phyloP scores from a whole-genome alignment of 1,139 yeast genomes.

The Zygotorulaspora mrakii region DNA sequence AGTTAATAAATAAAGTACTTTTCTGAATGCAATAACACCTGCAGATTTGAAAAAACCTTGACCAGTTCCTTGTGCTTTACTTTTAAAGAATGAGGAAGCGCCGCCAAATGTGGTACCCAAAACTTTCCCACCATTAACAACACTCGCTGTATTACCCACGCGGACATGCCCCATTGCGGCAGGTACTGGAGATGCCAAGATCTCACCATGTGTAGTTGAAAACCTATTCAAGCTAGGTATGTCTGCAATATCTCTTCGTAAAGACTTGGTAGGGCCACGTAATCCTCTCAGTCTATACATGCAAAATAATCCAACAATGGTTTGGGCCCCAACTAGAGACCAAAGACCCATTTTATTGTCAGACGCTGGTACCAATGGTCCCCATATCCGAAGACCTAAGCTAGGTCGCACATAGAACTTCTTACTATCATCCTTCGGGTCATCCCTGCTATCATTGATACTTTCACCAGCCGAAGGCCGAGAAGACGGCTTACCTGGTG shows the following conservation, averaged over 20 bases:
- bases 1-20: slow-evolving; percentile 23
- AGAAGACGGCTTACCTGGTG: slow-evolving; percentile 25
- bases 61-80: slow-evolving; percentile 13
- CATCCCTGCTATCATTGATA: slow-evolving; percentile 15
- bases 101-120: slow-evolving; percentile 25
- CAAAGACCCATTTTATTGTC: slow-evolving; percentile 52
- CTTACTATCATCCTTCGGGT: slow-evolving; percentile 16
- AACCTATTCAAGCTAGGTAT: slow-evolving; percentile 37
- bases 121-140: slow-evolving; percentile 9
- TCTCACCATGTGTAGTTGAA: slow-evolving; percentile 29
- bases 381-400: slow-evolving; percentile 55
- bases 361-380: slow-evolving; percentile 62
- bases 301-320: slow-evolving; percentile 42
- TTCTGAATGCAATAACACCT: slow-evolving; percentile 21
- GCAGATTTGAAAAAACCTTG: slow-evolving; percentile 16
- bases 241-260: slow-evolving; percentile 32
- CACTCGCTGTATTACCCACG: background rate
- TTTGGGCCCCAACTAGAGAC: slow-evolving; percentile 47
- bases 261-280: slow-evolving; percentile 15
- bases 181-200: slow-evolving; percentile 12
- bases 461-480: slow-evolving; percentile 12
- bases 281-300: slow-evolving; percentile 27
- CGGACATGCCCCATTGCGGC: background rate
- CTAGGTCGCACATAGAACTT: slow-evolving; percentile 45
- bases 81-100: slow-evolving; percentile 22